Base-by-base conservation (phyloP, 306 rosid genomes). In the Parietaria judaica region DNA sequence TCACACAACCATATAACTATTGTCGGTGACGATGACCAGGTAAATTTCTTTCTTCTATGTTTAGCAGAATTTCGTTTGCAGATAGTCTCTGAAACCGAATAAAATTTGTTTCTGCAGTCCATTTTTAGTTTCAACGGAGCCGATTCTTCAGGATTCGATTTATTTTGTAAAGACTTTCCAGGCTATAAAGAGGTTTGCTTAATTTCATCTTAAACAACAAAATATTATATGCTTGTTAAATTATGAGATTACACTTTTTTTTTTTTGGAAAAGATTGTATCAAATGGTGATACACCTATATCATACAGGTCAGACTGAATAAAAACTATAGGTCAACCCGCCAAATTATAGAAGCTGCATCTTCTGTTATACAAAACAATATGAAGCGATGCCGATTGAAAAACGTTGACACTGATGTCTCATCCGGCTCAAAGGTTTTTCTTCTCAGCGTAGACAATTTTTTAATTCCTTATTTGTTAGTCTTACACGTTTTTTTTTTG, bases 111-210 rank as follows among this genome's bases (percentile, higher is more conserved):
- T 45, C 63, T 66, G 63, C 79, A 92, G 98, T 92, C 98, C 73
- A 92, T 92, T 79, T 92, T 88, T 84, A 82, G 98, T 78, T 92
- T 92, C 83, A 92, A 92, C 8, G 98, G 98, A 70, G 98, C 98
- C 43, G 95, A 92, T 56, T 60, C 74, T 78, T 84, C 95, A 65
- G 98, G 98, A 72, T 88, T 92, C 78, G 75, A 73, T 65, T 92
- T 95, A 45, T 92, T 88, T 51, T 86, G 86, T 70, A 82, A 63
- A 45, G 96, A 92, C 79, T 92, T 85, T 72, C 80, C 96, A 62
- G 79, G 78, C 64, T 66, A 71, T 85, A 92, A 77, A 79, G 98
- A 92, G 96, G 98, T 92, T 53, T 55, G 63, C 60, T 59, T 72
- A 23, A 16, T 35, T 66, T 56, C 63, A 16, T 56, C 47, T 68